phyloP scores from a whole-genome alignment of 2,329 filamentous ascomycete species.

The Beauveria asiatica region DNA sequence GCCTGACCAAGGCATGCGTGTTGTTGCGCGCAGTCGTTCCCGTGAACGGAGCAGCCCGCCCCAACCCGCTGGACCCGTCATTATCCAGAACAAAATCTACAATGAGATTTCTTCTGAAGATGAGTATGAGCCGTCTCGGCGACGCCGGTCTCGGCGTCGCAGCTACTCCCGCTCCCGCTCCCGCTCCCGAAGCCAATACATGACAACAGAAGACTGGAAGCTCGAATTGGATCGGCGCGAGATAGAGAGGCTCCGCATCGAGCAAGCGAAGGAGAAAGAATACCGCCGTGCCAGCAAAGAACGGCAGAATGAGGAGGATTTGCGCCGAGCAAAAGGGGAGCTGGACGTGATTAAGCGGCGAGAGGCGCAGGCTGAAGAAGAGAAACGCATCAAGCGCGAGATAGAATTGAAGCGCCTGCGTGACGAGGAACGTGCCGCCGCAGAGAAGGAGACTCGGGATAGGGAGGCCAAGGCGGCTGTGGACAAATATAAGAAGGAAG shows the following conservation, averaged over 20 bases:
- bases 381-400: slow-evolving; percentile 43
- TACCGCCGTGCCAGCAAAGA: slow-evolving; percentile 30
- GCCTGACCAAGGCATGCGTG: slow-evolving; percentile 37
- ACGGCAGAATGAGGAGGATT: slow-evolving; percentile 38
- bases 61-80: slow-evolving; percentile 31
- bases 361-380: slow-evolving; percentile 39
- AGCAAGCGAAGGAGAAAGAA: slow-evolving; percentile 29
- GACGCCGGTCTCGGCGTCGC: slow-evolving; percentile 20
- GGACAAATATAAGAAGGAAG: slow-evolving; percentile 40
- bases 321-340: slow-evolving; percentile 40
- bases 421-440: slow-evolving; percentile 35
- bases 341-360: slow-evolving; percentile 38
- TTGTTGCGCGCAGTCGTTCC: slow-evolving; percentile 32
- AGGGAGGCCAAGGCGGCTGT: slow-evolving; percentile 40
- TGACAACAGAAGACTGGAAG: slow-evolving; percentile 36
- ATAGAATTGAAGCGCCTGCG: slow-evolving; percentile 40
- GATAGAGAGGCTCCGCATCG: slow-evolving; percentile 37
- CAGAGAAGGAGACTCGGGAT: slow-evolving; percentile 34
- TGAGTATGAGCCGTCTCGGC: slow-evolving; percentile 24
- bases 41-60: slow-evolving; percentile 24
- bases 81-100: slow-evolving; percentile 51
- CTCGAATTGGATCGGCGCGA: slow-evolving; percentile 31
- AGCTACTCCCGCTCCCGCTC: slow-evolving; percentile 28
- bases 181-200: slow-evolving; percentile 23
- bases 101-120: slow-evolving; percentile 40